These are phyloP conservation scores for Pichiaceae sp. DNA, from an alignment of 1,139 yeast genomes.

Conservation along the genomic window DNA sequence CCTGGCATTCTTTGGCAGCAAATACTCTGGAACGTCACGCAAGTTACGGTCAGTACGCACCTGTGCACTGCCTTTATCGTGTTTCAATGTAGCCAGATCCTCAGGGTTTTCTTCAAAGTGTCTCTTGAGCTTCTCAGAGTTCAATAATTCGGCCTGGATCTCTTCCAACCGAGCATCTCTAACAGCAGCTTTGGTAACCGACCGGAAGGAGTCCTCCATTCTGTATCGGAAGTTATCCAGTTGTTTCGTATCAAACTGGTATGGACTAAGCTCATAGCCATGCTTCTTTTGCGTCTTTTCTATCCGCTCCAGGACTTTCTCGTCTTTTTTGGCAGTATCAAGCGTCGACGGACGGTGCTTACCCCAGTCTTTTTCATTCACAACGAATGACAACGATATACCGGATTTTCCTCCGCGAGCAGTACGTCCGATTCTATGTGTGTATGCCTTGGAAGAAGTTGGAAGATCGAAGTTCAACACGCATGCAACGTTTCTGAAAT, in stretches of 20 bases:
- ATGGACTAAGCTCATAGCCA: slow-evolving; percentile 68
- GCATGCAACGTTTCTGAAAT: slow-evolving; percentile 92
- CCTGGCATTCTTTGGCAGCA: slow-evolving; percentile 77
- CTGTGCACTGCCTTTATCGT: slow-evolving; percentile 83
- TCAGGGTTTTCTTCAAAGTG: slow-evolving; percentile 98
- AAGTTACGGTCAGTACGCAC: slow-evolving; percentile 77
- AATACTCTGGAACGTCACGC: slow-evolving; percentile 87
- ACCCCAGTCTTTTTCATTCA: slow-evolving; percentile 76
- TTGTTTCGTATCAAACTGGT: slow-evolving; percentile 85
- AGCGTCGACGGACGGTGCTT: slow-evolving; percentile 79
- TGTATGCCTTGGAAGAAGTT: slow-evolving; percentile 78
- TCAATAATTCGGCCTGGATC: slow-evolving; percentile 75
- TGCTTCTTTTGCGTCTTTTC: slow-evolving; percentile 67
- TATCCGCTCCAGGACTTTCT: slow-evolving; percentile 70
- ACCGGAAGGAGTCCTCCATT: slow-evolving; percentile 94
- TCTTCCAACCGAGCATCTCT: slow-evolving; percentile 94
- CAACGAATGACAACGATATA: slow-evolving; percentile 88
- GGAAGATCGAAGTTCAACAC: slow-evolving; percentile 95
- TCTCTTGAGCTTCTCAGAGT: slow-evolving; percentile 84
- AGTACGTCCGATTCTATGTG: slow-evolving; percentile 94
- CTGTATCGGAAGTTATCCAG: slow-evolving; percentile 95
- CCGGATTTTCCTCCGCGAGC: slow-evolving; percentile 97
- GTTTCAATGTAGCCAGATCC: slow-evolving; percentile 81
- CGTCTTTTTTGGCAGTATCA: slow-evolving; percentile 71
- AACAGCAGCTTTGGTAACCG: slow-evolving; percentile 82